A percentile compares a stretch with the other conserved stretches of the same genome.
These are phyloP conservation scores for Chlamydomonas sphaeroides DNA, from an alignment of 139 green algal species.

Conservation along the genomic window DNA sequence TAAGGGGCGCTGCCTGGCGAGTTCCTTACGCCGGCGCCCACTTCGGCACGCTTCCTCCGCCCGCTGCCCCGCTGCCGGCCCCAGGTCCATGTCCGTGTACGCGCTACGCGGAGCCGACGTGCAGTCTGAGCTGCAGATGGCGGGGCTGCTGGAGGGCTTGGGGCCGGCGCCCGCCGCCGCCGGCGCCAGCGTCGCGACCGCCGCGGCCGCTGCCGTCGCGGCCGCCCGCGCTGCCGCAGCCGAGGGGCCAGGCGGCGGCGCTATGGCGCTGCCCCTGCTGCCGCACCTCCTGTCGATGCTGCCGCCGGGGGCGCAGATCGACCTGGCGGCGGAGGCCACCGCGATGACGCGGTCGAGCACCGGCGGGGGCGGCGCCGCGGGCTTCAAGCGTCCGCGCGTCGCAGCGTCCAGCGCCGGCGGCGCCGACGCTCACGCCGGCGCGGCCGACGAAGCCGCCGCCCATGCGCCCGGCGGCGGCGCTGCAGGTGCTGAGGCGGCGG, in stretches of 20 bases:
- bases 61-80: too few relatives aligned
- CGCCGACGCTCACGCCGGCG: not conserved
- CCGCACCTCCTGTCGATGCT: conserved; percentile 5
- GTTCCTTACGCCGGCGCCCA: too few relatives aligned
- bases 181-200: too few relatives aligned
- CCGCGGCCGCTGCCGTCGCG: not conserved
- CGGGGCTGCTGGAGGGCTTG: conserved; percentile 26
- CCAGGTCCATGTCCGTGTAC: conserved; percentile 38
- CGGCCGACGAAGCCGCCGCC: not conserved
- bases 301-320: not conserved
- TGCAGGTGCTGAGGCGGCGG: not conserved
- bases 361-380: not conserved
- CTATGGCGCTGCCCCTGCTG: conserved; percentile 5
- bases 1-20: too few relatives aligned
- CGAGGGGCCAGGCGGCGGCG: not conserved
- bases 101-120: conserved; percentile 78
- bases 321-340: not conserved
- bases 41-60: too few relatives aligned
- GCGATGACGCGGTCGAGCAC: not conserved
- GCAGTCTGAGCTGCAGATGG: conserved; percentile 68
- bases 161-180: not conserved
- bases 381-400: conserved; percentile 6
- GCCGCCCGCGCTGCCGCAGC: not conserved
- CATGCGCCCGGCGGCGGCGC: not conserved
- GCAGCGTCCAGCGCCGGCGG: not conserved